phyloP scores from a whole-genome alignment of 495 filamentous ascomycete species.

The Penicillium egyptiacum region DNA sequence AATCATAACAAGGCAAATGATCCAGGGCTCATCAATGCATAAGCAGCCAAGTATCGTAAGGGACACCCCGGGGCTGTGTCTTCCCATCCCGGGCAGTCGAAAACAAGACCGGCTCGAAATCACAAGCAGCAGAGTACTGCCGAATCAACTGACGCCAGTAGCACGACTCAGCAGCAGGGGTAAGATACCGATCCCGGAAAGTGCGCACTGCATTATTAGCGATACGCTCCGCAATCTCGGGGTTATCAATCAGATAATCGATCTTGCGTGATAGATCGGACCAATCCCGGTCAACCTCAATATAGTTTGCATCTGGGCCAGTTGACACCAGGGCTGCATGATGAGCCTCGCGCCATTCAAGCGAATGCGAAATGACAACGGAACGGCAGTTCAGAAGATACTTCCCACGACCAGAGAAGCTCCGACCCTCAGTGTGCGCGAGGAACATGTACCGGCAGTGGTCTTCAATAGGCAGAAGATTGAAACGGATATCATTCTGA shows the following conservation, averaged over 20 bases:
- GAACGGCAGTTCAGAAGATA: slow-evolving; percentile 61
- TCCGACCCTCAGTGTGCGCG: slow-evolving; percentile 57
- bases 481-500: slow-evolving; percentile 34
- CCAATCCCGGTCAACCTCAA: slow-evolving; percentile 57
- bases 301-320: slow-evolving; percentile 60
- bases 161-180: slow-evolving; percentile 59
- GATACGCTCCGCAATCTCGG: slow-evolving; percentile 51
- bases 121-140: slow-evolving; percentile 45
- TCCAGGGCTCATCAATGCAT: slow-evolving; percentile 16
- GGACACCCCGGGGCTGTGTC: slow-evolving; percentile 32
- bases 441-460: slow-evolving; percentile 61
- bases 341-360: slow-evolving; percentile 44
- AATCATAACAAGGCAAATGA: neutral
- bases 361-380: slow-evolving; percentile 52
- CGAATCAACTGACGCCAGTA: slow-evolving; percentile 59
- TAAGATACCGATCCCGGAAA: slow-evolving; percentile 60
- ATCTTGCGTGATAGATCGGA: slow-evolving; percentile 54
- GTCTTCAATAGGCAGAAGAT: slow-evolving; percentile 53
- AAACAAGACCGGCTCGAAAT: slow-evolving; percentile 44
- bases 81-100: slow-evolving; percentile 26
- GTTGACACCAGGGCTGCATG: slow-evolving; percentile 38
- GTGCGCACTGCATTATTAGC: slow-evolving; percentile 54
- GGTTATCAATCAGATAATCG: slow-evolving; percentile 49
- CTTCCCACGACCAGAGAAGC: slow-evolving; percentile 58
- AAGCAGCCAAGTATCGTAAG: slow-evolving; percentile 46